Evolutionary conservation across 306 rosid species (phyloP).

Genomic region (Hippophae gyantsensis): DNA sequence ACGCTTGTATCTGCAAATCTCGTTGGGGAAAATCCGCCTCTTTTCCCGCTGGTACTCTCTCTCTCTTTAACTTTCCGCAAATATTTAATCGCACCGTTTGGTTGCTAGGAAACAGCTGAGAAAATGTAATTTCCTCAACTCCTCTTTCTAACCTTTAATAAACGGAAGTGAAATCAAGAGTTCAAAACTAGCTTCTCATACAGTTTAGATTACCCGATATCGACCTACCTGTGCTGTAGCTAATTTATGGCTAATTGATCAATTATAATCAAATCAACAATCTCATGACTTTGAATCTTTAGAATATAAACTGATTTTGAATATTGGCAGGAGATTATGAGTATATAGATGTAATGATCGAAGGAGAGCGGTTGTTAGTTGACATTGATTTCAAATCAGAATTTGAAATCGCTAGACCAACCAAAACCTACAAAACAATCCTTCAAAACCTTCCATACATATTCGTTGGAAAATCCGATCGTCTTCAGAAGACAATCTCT

Average conservation of each 20-base stretch:
- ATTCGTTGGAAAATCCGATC: conserved; percentile 59
- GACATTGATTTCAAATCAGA: conserved; percentile 80
- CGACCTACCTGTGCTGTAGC: too few relatives aligned
- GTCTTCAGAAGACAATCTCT: conserved; percentile 41
- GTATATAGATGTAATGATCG: conserved; percentile 49
- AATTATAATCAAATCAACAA: too few relatives aligned
- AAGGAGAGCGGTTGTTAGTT: conserved; percentile 40
- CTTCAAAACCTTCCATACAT: conserved; percentile 58
- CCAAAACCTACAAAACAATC: conserved; percentile 44
- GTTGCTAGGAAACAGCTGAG: conserved; percentile 7
- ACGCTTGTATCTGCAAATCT: conserved; percentile 75
- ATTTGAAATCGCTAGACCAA: conserved; percentile 68
- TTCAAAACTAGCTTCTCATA: too few relatives aligned
- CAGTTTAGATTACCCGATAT: too few relatives aligned
- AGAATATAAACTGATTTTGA: background rate
- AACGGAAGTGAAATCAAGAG: too few relatives aligned
- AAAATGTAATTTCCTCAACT: too few relatives aligned
- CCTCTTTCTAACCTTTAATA: too few relatives aligned
- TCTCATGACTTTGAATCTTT: too few relatives aligned
- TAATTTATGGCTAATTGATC: too few relatives aligned
- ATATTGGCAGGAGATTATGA: conserved; percentile 54
- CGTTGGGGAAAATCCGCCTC: conserved; percentile 72
- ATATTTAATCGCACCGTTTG: conserved; percentile 2
- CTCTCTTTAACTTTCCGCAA: background rate
- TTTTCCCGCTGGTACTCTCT: conserved; percentile 52